Base-by-base conservation (phyloP, 1,139 yeast species). In the Taphrina betulina region DNA sequence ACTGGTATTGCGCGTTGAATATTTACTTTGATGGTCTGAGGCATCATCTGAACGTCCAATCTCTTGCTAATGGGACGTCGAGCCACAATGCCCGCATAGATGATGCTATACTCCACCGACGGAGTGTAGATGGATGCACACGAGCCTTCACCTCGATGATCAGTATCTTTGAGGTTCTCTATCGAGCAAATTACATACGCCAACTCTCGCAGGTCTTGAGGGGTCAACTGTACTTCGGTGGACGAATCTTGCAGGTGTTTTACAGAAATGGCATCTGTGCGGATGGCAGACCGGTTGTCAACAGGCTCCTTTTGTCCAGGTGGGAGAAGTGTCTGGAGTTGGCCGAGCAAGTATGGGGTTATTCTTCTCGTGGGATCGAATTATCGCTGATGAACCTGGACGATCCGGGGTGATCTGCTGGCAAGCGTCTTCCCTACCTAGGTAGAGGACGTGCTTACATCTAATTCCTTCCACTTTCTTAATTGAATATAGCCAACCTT, bases 301-400 rank as follows among this genome's bases (percentile, higher is more conserved):
- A 36, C 22, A 1, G 24, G 12, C 31, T 31, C 23, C 41, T 50
- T 3, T 14, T 50, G 33, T 20, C 22, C 23, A 34, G 54, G 10
- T 50, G 54, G 54, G 46, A 50, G 41, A 10, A 22, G n/a, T 50
- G 54, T 38, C 46, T 40, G 20, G 54, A 50, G 34, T 20, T 40
- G 14, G 35, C 44, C 16, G 46, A 40, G 26, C 28, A 34, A 14
- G 41, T 50, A n/a, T 50, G 54, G 54, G 54, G 54, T 8, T 50
- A 24, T 12, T 34, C 37, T n/a, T 24, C 35, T 14, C 35, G 19
- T 16, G 53, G 44, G 5, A 14, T 48, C 7, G 53, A 48, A 14
- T 20, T 48, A 12, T 5, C 24, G 3, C 31, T 36, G 7, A 48
- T 48, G 53, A 17, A 44, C 5, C 53, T 48, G 16, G 53, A 48